phyloP scores from a whole-genome alignment of 768 basidiomycete genomes.

The Russula compacta region DNA sequence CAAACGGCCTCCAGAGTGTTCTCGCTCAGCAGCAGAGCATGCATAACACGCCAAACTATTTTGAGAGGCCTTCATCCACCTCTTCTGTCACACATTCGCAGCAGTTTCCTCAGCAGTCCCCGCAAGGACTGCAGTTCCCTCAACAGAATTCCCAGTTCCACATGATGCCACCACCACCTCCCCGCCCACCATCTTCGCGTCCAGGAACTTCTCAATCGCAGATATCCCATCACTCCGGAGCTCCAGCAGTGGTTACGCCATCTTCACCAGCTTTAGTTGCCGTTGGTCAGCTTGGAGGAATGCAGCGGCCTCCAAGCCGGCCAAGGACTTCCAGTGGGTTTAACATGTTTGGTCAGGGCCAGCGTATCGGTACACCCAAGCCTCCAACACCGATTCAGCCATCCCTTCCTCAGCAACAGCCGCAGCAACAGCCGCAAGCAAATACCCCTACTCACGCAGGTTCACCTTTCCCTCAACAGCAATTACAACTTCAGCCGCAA shows the following conservation, averaged over 20 bases:
- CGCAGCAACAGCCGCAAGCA: conserved; percentile 23
- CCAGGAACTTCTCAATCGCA: conserved; percentile 20
- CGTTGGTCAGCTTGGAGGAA: conserved; percentile 14
- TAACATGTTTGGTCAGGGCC: conserved; percentile 18
- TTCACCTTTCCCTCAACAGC: conserved; percentile 14
- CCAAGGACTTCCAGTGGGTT: conserved; percentile 22
- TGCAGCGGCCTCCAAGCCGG: conserved; percentile 26
- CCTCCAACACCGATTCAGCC: conserved; percentile 24
- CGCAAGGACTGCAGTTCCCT: conserved; percentile 15
- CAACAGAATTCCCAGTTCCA: conserved; percentile 15
- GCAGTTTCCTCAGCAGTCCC: conserved; percentile 14
- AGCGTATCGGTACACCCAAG: conserved; percentile 12
- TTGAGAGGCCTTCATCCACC: conserved; percentile 15
- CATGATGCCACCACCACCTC: conserved; percentile 20
- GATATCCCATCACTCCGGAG: conserved; percentile 12
- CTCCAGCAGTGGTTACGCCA: conserved; percentile 2
- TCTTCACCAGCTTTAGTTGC: conserved; percentile 11
- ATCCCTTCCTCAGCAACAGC: conserved; percentile 26
- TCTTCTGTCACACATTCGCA: conserved; percentile 14
- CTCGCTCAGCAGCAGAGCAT: conserved; percentile 18
- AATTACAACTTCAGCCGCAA: conserved; percentile 14
- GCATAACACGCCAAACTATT: conserved; percentile 15
- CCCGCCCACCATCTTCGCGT: conserved; percentile 19
- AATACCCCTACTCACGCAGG: conserved; percentile 17
- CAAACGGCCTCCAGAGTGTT: conserved; percentile 14